A percentile compares a stretch with the other conserved stretches of the same genome.
These are phyloP conservation scores for Starmerella khaoyaiensis DNA, from an alignment of 805 yeast genomes.

Conservation along the genomic window DNA sequence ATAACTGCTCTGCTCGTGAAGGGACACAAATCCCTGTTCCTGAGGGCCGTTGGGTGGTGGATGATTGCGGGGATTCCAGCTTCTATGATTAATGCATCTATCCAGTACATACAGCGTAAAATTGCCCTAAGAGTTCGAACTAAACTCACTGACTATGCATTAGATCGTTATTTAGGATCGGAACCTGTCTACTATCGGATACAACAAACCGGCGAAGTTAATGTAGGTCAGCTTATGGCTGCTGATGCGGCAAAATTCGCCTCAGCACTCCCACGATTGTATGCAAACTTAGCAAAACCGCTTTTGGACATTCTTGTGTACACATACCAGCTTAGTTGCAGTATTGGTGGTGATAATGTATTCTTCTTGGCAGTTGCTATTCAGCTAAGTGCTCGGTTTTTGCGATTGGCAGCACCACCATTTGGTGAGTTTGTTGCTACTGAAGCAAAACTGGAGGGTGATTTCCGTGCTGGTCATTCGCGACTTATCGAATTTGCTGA, in stretches of 20 bases:
- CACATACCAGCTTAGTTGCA: constrained; percentile 54
- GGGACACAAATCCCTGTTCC: constrained; percentile 51
- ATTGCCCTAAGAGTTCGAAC: constrained; percentile 38
- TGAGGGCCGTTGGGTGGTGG: constrained; percentile 58
- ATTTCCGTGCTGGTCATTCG: constrained; percentile 70
- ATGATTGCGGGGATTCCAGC: constrained; percentile 79
- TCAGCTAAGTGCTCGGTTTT: constrained; percentile 60
- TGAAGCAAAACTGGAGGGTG: constrained; percentile 71
- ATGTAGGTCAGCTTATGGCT: constrained; percentile 75
- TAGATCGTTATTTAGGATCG: constrained; percentile 47
- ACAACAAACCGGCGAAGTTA: constrained; percentile 42
- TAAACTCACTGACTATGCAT: constrained; percentile 49
- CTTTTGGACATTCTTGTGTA: constrained; percentile 64
- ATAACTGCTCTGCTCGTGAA: constrained; percentile 71
- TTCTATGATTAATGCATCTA: constrained; percentile 58
- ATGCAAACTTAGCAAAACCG: constrained; percentile 77
- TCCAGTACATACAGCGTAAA: constrained; percentile 32
- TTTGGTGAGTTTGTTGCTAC: constrained; percentile 69
- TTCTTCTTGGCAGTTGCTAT: constrained; percentile 69
- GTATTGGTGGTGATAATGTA: constrained; percentile 49
- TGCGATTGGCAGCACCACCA: constrained; percentile 75
- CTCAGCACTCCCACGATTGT: constrained; percentile 54
- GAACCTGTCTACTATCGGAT: constrained; percentile 63
- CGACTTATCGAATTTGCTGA: constrained; percentile 67
- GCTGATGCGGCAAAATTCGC: constrained; percentile 68